Conservation (phyloP, 176 grass and related monocot genomes). For the Aechmea fasciata region DNA sequence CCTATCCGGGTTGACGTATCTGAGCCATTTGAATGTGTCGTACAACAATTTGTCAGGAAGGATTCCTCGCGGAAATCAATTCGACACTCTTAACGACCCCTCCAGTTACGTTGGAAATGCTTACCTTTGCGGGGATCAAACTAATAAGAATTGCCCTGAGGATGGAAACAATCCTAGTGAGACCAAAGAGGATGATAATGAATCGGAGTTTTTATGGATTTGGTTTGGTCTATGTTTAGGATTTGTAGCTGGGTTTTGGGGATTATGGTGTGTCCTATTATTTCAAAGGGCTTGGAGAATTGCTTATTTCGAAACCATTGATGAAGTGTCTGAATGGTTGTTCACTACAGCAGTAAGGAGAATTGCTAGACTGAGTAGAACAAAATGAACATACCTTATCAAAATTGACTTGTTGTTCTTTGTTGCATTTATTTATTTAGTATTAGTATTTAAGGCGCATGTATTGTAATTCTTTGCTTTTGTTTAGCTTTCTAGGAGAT, state of each 20-base stretch:
- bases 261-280: background rate
- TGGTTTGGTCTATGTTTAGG: background rate
- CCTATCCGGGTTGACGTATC: background rate
- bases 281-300: slow-evolving; percentile 9
- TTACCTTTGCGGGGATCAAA: slow-evolving; percentile 17
- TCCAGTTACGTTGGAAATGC: slow-evolving; percentile 20
- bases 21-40: slow-evolving; percentile 18
- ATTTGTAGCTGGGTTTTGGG: slow-evolving; percentile 14
- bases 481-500: too few species aligned
- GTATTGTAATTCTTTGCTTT: too few species aligned
- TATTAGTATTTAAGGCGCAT: too few species aligned
- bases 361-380: too few species aligned
- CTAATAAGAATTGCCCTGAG: slow-evolving; percentile 1
- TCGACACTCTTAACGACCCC: slow-evolving; percentile 7
- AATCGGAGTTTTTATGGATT: background rate
- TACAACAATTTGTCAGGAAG: slow-evolving; percentile 25
- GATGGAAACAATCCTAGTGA: background rate
- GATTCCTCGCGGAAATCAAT: slow-evolving; percentile 23
- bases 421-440: too few species aligned
- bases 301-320: background rate
- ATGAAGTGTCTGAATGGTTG: background rate
- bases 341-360: too few species aligned
- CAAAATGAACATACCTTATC: too few species aligned
- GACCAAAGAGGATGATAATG: background rate
- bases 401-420: too few species aligned